Percentiles rank a stretch among this genome's conserved stretches.
Conservation (phyloP, 441 rosid genomes). For the Mallotus repandus region DNA sequence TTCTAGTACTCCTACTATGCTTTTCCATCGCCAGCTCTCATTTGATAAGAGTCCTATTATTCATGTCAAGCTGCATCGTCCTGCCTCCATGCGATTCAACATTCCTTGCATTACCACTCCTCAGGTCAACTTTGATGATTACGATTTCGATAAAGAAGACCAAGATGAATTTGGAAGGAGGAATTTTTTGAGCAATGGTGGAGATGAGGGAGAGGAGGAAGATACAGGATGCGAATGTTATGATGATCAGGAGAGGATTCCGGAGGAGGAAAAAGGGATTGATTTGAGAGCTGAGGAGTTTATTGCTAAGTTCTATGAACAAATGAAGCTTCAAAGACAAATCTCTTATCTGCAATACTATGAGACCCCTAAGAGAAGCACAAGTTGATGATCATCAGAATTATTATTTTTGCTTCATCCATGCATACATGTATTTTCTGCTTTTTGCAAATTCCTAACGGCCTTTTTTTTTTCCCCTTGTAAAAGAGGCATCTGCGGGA, state of each 20-base stretch:
- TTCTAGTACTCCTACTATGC: constrained; percentile 20
- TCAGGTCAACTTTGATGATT: constrained; percentile 54
- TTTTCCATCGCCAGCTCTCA: constrained; percentile 55
- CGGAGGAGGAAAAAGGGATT: constrained; percentile 56
- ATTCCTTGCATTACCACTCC: constrained; percentile 66
- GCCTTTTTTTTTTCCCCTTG: neutral
- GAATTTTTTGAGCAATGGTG: constrained; percentile 28
- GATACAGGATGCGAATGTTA: neutral
- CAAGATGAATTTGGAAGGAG: constrained; percentile 25
- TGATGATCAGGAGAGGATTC: constrained; percentile 16
- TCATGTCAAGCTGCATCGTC: constrained; percentile 66
- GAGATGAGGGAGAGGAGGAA: constrained; percentile 15
- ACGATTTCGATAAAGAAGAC: constrained; percentile 38
- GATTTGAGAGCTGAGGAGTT: constrained; percentile 84
- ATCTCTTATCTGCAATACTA: constrained; percentile 54
- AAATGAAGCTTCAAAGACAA: constrained; percentile 79
- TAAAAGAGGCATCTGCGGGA: constrained; percentile 23
- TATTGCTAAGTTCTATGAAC: constrained; percentile 66
- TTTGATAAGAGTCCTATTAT: constrained; percentile 78
- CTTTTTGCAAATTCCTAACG: neutral
- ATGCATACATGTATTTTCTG: no score
- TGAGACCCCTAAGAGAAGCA: constrained; percentile 29
- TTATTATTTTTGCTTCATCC: no score
- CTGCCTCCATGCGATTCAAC: constrained; percentile 65
- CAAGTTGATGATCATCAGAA: neutral